These are phyloP conservation scores for Talaromyces verruculosus DNA, from an alignment of 2,329 filamentous ascomycete genomes.

Conservation along the genomic window DNA sequence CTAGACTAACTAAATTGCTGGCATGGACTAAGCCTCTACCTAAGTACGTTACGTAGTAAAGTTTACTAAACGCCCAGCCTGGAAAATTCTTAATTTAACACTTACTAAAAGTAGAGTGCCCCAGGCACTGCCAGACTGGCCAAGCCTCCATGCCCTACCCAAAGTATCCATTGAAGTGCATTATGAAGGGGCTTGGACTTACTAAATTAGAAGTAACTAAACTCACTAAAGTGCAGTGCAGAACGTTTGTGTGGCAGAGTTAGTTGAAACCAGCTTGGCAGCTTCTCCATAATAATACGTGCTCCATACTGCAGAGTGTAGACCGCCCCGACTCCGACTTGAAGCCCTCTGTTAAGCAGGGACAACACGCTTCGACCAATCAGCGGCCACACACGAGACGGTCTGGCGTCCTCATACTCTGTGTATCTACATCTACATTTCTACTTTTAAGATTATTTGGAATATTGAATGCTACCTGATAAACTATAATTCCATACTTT, in stretches of 20 bases:
- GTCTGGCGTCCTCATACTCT: constrained; percentile 7
- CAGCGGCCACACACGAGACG: constrained; percentile 7
- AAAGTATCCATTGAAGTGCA: constrained; percentile 9
- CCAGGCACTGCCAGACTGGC: constrained; percentile 11
- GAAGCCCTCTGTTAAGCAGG: constrained; percentile 5
- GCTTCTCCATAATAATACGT: neutral
- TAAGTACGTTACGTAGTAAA: too few relatives aligned
- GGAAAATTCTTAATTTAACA: neutral
- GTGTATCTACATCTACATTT: constrained; percentile 1
- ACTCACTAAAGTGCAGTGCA: constrained; percentile 5
- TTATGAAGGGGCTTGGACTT: constrained; percentile 10
- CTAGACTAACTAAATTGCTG: neutral
- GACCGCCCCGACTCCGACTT: constrained; percentile 15
- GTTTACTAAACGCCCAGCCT: neutral
- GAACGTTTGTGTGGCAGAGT: neutral
- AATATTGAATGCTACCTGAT: neutral
- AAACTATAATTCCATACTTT: neutral
- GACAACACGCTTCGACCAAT: constrained; percentile 5
- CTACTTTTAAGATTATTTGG: neutral
- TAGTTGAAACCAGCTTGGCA: neutral
- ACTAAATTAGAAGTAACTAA: neutral
- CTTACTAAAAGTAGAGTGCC: constrained; percentile 2
- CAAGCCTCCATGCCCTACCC: constrained; percentile 7
- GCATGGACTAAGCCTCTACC: neutral
- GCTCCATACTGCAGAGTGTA: neutral